Conservation (phyloP, 345 rosid species). For the Reutealis trisperma region DNA sequence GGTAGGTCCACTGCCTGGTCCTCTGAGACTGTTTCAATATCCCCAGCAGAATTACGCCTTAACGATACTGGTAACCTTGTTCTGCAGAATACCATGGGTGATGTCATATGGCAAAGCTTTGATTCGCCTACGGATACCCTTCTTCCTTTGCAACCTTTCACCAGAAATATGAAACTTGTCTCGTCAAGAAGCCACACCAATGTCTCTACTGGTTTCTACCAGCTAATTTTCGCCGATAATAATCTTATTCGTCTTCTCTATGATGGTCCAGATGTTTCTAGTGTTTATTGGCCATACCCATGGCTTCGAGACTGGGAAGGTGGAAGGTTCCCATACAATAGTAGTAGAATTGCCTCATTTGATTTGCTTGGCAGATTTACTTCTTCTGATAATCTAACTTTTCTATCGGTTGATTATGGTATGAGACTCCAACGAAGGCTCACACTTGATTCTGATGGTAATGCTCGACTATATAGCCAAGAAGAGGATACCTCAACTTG, state of each 20-base stretch:
- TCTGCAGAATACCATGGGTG: not conserved
- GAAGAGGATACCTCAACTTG: slow-evolving; percentile 1
- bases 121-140: slow-evolving; percentile 41
- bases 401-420: slow-evolving; percentile 30
- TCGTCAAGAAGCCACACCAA: slow-evolving; percentile 36
- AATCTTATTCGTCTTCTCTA: slow-evolving; percentile 9
- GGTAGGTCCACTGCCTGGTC: slow-evolving; percentile 29
- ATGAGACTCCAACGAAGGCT: slow-evolving; percentile 21
- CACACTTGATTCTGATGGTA: slow-evolving; percentile 41
- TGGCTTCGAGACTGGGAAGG: not conserved
- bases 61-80: slow-evolving; percentile 39
- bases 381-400: slow-evolving; percentile 23
- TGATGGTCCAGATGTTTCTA: not conserved
- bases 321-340: slow-evolving; percentile 22
- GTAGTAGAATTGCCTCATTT: slow-evolving; percentile 23
- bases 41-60: slow-evolving; percentile 3
- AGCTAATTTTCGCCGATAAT: slow-evolving; percentile 16
- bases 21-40: not conserved
- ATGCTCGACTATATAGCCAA: slow-evolving; percentile 33
- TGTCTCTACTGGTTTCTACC: slow-evolving; percentile 33
- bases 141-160: slow-evolving; percentile 39
- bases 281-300: not conserved
- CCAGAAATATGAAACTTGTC: slow-evolving; percentile 24
- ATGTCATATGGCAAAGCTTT: slow-evolving; percentile 37
- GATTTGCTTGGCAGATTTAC: slow-evolving; percentile 27